A percentile compares a stretch with the other conserved stretches of the same genome.
Evolutionary conservation across 1,284 basidiomycete species (phyloP).

Genomic region (Xerocomus minutiporus): DNA sequence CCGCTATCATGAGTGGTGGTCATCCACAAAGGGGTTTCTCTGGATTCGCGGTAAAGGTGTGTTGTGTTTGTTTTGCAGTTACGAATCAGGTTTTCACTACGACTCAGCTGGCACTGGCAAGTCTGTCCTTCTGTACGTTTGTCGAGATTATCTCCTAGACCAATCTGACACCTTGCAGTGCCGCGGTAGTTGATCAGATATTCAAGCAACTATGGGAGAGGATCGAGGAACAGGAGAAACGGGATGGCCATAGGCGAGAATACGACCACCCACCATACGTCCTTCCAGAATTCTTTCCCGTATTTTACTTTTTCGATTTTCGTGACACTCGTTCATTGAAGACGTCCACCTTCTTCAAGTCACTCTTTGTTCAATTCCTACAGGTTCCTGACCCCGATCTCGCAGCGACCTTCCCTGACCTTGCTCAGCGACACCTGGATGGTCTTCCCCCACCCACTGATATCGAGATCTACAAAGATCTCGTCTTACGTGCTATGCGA

Average conservation of each 20-base stretch:
- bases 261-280: slow-evolving; percentile 16
- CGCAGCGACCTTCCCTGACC: slow-evolving; percentile 17
- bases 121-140: slow-evolving; percentile 23
- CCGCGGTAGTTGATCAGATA: slow-evolving; percentile 24
- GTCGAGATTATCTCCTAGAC: neutral
- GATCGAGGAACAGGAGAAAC: slow-evolving; percentile 24
- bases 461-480: slow-evolving; percentile 10
- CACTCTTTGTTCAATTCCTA: slow-evolving; percentile 28
- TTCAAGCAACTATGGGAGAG: slow-evolving; percentile 26
- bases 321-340: slow-evolving; percentile 24
- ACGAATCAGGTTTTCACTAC: slow-evolving; percentile 6
- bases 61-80: neutral
- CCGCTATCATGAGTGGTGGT: slow-evolving; percentile 24
- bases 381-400: slow-evolving; percentile 23
- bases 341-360: slow-evolving; percentile 21
- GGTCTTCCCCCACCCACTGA: slow-evolving; percentile 22
- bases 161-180: slow-evolving; percentile 16
- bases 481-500: slow-evolving; percentile 27
- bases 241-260: slow-evolving; percentile 11
- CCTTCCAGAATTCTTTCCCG: slow-evolving; percentile 27
- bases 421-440: slow-evolving; percentile 12
- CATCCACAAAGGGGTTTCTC: slow-evolving; percentile 20
- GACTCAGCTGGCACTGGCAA: slow-evolving; percentile 21
- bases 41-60: slow-evolving; percentile 26
- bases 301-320: slow-evolving; percentile 29